Evolutionary conservation across 352 stramenopile species (phyloP).

Genomic region (Phytopythium cucurbitacearum): DNA sequence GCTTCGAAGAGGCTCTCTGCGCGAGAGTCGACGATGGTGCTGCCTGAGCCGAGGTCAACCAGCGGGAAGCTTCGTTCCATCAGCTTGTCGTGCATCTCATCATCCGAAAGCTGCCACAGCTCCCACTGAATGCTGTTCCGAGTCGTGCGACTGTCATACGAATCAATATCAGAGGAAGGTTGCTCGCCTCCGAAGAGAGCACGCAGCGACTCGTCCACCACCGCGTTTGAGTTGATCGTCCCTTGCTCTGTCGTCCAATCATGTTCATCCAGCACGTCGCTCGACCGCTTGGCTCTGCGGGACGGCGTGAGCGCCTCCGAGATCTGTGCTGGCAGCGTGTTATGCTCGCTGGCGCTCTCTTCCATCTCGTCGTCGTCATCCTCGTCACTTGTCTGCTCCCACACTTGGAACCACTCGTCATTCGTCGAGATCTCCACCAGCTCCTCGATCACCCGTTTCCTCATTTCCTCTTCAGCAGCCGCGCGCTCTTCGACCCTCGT

Average conservation of each 20-base stretch:
- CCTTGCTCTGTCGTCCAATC: neutral
- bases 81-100: slow-evolving; percentile 5
- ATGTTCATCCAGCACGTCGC: slow-evolving; percentile 11
- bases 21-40: too few species aligned
- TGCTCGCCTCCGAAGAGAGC: slow-evolving; percentile 1
- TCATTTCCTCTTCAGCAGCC: slow-evolving; percentile 14
- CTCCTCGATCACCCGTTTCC: slow-evolving; percentile 40
- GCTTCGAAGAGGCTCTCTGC: too few species aligned
- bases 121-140: too few species aligned
- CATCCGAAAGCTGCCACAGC: slow-evolving; percentile 8
- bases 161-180: too few species aligned
- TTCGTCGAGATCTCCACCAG: slow-evolving; percentile 58
- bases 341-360: neutral
- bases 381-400: slow-evolving; percentile 45
- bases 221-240: neutral
- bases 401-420: slow-evolving; percentile 66
- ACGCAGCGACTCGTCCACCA: slow-evolving; percentile 6
- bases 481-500: neutral
- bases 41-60: neutral
- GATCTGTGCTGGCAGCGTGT: neutral
- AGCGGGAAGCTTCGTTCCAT: neutral
- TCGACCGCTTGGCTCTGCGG: slow-evolving; percentile 12
- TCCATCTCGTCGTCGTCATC: slow-evolving; percentile 16
- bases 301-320: slow-evolving; percentile 2
- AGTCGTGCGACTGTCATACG: too few species aligned